Conservation (phyloP, 1,284 basidiomycete genomes). For the Cryptococcus neoformans region DNA sequence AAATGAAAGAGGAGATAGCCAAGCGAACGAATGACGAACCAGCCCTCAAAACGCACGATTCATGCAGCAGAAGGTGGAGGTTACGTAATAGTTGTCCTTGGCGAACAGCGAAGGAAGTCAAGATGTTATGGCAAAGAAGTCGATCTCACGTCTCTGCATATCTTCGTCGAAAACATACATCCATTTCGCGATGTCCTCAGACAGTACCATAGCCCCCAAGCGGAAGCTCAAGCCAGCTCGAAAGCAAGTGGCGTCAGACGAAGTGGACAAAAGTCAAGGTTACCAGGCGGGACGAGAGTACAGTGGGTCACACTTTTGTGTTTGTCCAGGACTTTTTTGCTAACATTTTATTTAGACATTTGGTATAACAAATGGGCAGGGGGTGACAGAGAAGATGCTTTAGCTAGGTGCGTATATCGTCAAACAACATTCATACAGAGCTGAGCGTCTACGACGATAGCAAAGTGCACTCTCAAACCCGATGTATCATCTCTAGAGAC, state of each 20-base stretch:
- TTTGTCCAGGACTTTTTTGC: not conserved
- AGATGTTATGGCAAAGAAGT: no score
- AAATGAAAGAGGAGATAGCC: not conserved
- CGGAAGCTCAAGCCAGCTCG: constrained; percentile 62
- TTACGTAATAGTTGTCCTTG: not conserved
- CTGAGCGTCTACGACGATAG: constrained; percentile 49
- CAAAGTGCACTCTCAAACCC: constrained; percentile 69
- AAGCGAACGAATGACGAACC: no score
- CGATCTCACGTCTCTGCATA: not conserved
- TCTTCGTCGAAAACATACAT: not conserved
- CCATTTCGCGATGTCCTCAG: constrained; percentile 15
- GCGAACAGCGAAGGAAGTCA: no score
- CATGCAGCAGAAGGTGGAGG: not conserved
- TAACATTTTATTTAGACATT: constrained; percentile 61
- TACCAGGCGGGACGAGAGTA: constrained; percentile 92
- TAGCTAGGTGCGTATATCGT: constrained; percentile 69
- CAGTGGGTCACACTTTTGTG: constrained; percentile 59
- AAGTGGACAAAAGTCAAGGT: constrained; percentile 82
- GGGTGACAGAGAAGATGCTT: constrained; percentile 88
- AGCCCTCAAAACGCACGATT: not conserved
- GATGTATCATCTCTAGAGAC: constrained; percentile 85
- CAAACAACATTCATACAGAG: constrained; percentile 5
- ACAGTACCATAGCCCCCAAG: constrained; percentile 23
- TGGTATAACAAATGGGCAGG: constrained; percentile 99
- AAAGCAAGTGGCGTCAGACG: constrained; percentile 83